These are phyloP conservation scores for Potentilla sterilis DNA, from an alignment of 306 rosid species.

Conservation along the genomic window DNA sequence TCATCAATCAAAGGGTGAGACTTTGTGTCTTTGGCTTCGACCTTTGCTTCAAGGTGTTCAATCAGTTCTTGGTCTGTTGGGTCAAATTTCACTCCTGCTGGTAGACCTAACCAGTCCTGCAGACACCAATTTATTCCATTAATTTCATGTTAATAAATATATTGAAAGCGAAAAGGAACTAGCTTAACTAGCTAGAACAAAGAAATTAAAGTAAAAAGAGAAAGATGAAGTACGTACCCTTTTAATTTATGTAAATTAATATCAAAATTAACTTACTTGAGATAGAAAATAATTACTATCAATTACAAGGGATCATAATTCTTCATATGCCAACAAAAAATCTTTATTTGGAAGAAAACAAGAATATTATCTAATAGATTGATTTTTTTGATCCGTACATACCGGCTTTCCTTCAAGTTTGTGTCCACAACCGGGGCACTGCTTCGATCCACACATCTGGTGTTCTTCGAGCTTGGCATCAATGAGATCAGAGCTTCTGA, in stretches of 20 bases:
- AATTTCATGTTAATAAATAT: background rate
- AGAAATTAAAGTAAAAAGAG: slow-evolving; percentile 23
- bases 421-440: slow-evolving; percentile 96
- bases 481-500: slow-evolving; percentile 78
- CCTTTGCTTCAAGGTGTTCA: slow-evolving; percentile 98
- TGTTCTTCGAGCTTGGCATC: slow-evolving; percentile 97
- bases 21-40: slow-evolving; percentile 67
- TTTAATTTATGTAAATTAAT: slow-evolving; percentile 11
- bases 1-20: slow-evolving; percentile 98
- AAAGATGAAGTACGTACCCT: slow-evolving; percentile 28
- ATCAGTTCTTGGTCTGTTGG: slow-evolving; percentile 98
- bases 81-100: slow-evolving; percentile 98
- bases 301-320: slow-evolving; percentile 1
- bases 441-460: slow-evolving; percentile 95
- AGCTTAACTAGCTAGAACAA: slow-evolving; percentile 11
- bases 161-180: slow-evolving; percentile 10
- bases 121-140: background rate
- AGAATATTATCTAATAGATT: background rate
- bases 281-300: slow-evolving; percentile 1
- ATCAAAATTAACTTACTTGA: background rate
- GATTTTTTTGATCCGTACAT: slow-evolving; percentile 16
- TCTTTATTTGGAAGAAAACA: background rate
- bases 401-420: slow-evolving; percentile 85
- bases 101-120: slow-evolving; percentile 98
- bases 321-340: slow-evolving; percentile 4